Percentiles rank a stretch among this genome's conserved stretches.
These are phyloP conservation scores for Tephrocybe sp. DNA, from an alignment of 768 basidiomycete genomes.

Conservation along the genomic window DNA sequence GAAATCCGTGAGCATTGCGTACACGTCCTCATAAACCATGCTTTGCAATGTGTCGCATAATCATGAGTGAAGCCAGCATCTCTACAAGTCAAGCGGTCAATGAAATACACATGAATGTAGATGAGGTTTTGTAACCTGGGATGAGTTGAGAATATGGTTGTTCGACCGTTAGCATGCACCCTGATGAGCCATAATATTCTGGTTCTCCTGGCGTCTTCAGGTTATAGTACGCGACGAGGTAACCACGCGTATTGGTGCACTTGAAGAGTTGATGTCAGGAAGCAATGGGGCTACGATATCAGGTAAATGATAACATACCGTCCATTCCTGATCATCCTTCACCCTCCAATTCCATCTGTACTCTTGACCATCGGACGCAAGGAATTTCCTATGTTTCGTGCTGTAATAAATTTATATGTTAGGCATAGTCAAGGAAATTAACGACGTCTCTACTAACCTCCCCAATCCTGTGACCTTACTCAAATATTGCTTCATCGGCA, in stretches of 20 bases:
- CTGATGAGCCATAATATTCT: slow-evolving; percentile 50
- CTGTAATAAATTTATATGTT: slow-evolving; percentile 22
- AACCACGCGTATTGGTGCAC: slow-evolving; percentile 53
- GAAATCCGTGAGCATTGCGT: background rate
- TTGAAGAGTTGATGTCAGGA: slow-evolving; percentile 21
- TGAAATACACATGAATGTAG: background rate
- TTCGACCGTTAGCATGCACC: slow-evolving; percentile 61
- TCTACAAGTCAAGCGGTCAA: background rate
- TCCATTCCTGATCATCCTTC: slow-evolving; percentile 58
- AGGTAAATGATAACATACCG: slow-evolving; percentile 38
- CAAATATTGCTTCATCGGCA: slow-evolving; percentile 56
- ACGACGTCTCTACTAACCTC: slow-evolving; percentile 31
- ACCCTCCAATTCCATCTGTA: slow-evolving; percentile 59
- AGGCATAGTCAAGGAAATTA: background rate
- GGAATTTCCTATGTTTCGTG: slow-evolving; percentile 48
- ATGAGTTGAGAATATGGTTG: slow-evolving; percentile 56
- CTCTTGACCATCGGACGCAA: slow-evolving; percentile 55
- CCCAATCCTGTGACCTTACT: slow-evolving; percentile 35
- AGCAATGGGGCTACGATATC: background rate
- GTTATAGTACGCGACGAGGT: slow-evolving; percentile 59
- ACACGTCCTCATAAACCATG: background rate
- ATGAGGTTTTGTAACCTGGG: slow-evolving; percentile 52
- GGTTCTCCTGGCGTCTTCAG: slow-evolving; percentile 56
- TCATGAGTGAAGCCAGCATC: slow-evolving; percentile 12
- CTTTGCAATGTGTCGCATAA: slow-evolving; percentile 11